Evolutionary conservation across 2,329 filamentous ascomycete species (phyloP).

Genomic region (Samsoniella hepiali): DNA sequence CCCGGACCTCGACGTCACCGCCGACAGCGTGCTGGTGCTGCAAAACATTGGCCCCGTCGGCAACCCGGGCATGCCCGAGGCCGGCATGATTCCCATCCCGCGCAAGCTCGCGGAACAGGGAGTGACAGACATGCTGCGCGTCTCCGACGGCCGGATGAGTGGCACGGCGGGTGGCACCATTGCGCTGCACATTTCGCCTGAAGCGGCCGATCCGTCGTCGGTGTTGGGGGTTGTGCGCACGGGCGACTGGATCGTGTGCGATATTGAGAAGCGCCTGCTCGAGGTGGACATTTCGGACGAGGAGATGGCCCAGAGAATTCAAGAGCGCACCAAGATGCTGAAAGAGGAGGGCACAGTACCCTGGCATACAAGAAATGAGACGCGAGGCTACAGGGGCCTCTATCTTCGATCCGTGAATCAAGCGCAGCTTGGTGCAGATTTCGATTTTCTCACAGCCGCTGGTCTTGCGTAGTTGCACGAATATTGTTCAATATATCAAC

Average conservation of each 20-base stretch:
- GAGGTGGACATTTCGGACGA: conserved; percentile 61
- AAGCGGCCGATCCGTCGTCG: conserved; percentile 72
- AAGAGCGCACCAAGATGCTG: conserved; percentile 52
- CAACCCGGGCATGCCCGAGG: conserved; percentile 91
- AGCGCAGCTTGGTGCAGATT: conserved; percentile 57
- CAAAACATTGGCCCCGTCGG: conserved; percentile 88
- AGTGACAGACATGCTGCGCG: conserved; percentile 73
- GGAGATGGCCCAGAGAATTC: conserved; percentile 62
- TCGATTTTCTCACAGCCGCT: conserved; percentile 56
- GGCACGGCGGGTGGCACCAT: conserved; percentile 89
- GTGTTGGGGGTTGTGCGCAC: conserved; percentile 73
- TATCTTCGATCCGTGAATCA: conserved; percentile 60
- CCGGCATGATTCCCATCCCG: conserved; percentile 60
- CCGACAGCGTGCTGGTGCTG: conserved; percentile 68
- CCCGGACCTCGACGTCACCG: conserved; percentile 58
- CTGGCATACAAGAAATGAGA: conserved; percentile 37
- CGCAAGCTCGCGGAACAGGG: conserved; percentile 75
- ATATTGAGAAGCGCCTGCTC: conserved; percentile 64
- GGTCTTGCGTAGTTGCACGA: conserved; percentile 26
- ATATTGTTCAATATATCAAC: no score
- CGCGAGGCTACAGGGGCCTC: conserved; percentile 56
- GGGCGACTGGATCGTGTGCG: conserved; percentile 76
- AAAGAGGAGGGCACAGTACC: conserved; percentile 28
- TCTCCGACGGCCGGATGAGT: conserved; percentile 84
- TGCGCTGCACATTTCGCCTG: conserved; percentile 81